phyloP scores from a whole-genome alignment of 1,139 yeast species.

The Yamadazyma songkhlaensis region DNA sequence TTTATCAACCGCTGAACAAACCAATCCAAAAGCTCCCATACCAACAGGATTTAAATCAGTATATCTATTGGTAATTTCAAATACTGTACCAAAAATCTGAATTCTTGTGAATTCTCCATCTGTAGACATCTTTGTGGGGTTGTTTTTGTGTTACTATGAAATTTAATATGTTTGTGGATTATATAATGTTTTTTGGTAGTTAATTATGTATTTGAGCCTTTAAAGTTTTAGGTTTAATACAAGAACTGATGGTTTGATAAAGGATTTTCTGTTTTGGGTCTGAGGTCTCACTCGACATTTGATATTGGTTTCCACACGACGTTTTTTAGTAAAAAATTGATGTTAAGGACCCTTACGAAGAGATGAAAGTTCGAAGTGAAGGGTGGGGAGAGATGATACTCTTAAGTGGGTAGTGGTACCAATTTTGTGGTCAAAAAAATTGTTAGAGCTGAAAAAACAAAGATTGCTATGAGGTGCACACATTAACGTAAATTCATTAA shows the following conservation, averaged over 20 bases:
- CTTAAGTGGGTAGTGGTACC: too few relatives aligned
- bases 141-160: not conserved
- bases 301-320: too few relatives aligned
- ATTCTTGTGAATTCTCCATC: constrained; percentile 47
- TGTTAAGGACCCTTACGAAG: too few relatives aligned
- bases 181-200: not conserved
- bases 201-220: not conserved
- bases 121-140: constrained; percentile 26
- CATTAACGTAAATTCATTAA: constrained; percentile 23
- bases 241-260: not conserved
- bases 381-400: too few relatives aligned
- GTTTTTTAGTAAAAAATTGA: too few relatives aligned
- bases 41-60: constrained; percentile 95
- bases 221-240: too few relatives aligned
- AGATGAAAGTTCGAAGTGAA: too few relatives aligned
- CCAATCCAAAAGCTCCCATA: constrained; percentile 98
- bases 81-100: constrained; percentile 82
- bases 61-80: constrained; percentile 90
- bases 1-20: constrained; percentile 93
- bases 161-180: not conserved
- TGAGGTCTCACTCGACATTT: not conserved
- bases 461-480: not conserved
- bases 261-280: constrained; percentile 1
- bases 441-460: not conserved
- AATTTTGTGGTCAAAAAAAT: too few relatives aligned